Evolutionary conservation across 352 stramenopile species (phyloP).

Genomic region (Phytophthora pseudosyringae): DNA sequence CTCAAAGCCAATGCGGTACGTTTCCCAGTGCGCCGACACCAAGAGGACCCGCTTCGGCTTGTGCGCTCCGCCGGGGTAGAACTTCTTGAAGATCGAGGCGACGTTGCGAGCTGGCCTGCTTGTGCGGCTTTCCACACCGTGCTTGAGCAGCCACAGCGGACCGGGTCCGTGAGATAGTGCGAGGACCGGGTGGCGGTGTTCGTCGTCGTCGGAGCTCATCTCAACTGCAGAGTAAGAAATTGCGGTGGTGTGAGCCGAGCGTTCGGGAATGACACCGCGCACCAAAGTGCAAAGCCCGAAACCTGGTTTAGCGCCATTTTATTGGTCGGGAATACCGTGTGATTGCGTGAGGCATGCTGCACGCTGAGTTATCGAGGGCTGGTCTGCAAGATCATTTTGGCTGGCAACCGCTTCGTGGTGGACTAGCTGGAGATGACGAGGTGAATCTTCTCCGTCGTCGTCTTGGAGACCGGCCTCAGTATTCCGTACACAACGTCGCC

Average conservation of each 20-base stretch:
- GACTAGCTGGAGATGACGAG: constrained; percentile 15
- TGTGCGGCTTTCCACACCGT: constrained; percentile 44
- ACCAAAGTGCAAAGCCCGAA: constrained; percentile 7
- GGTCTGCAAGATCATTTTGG: background rate
- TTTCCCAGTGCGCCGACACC: constrained; percentile 90
- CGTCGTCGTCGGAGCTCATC: constrained; percentile 21
- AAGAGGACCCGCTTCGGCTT: constrained; percentile 76
- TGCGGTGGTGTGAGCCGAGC: background rate
- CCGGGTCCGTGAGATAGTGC: constrained; percentile 69
- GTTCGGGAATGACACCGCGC: constrained; percentile 19
- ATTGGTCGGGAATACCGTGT: constrained; percentile 22
- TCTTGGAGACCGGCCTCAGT: constrained; percentile 27
- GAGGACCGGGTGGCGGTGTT: constrained; percentile 46
- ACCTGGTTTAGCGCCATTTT: constrained; percentile 19
- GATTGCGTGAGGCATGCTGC: constrained; percentile 20
- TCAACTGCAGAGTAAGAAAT: background rate
- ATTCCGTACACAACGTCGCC: constrained; percentile 52
- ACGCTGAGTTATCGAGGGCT: constrained; percentile 19
- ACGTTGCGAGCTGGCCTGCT: constrained; percentile 49
- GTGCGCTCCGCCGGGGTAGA: constrained; percentile 44
- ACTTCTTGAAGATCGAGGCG: constrained; percentile 52
- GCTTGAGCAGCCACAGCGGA: constrained; percentile 66
- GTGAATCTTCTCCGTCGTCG: constrained; percentile 52
- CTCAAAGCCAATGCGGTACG: constrained; percentile 51
- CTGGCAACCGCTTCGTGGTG: background rate